A percentile compares a stretch with the other conserved stretches of the same genome.
These are phyloP conservation scores for Cordyceps militaris DNA, from an alignment of 2,329 filamentous ascomycete genomes.

Conservation along the genomic window DNA sequence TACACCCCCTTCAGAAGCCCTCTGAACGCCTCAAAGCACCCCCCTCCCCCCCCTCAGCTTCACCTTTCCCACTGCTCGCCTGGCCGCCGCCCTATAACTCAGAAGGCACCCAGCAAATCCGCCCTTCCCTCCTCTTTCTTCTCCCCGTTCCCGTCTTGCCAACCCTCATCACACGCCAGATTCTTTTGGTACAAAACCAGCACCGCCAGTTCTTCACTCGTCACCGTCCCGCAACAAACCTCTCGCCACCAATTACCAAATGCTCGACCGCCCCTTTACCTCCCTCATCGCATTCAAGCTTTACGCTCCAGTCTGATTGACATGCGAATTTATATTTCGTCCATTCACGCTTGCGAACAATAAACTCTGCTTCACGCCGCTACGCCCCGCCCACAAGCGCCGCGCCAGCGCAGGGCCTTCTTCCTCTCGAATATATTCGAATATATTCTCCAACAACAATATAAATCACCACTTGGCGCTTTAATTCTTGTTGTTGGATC, in stretches of 20 bases:
- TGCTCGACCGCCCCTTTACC: not conserved
- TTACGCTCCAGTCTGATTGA: conserved; percentile 3
- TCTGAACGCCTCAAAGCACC: not conserved
- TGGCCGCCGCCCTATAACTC: not conserved
- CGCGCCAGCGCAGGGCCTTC: conserved; percentile 5
- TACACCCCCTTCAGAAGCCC: not conserved
- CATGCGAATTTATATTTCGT: not conserved
- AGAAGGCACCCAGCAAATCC: not conserved
- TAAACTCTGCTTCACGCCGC: not conserved
- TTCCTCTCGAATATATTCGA: not conserved
- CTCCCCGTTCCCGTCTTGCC: not conserved
- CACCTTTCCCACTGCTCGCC: not conserved
- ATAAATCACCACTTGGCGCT: not conserved
- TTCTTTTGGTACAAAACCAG: not conserved
- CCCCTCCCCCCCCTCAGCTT: not conserved
- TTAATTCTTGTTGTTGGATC: not conserved
- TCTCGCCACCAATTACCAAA: not conserved
- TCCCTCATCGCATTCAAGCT: not conserved
- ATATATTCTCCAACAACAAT: not conserved
- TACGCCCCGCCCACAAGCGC: conserved; percentile 9
- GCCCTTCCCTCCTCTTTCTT: not conserved
- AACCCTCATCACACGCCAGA: not conserved
- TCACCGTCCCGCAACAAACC: not conserved
- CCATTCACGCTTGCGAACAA: not conserved
- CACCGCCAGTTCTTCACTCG: not conserved